phyloP scores from a whole-genome alignment of 2,329 filamentous ascomycete species.

The Cladosporium sp. region DNA sequence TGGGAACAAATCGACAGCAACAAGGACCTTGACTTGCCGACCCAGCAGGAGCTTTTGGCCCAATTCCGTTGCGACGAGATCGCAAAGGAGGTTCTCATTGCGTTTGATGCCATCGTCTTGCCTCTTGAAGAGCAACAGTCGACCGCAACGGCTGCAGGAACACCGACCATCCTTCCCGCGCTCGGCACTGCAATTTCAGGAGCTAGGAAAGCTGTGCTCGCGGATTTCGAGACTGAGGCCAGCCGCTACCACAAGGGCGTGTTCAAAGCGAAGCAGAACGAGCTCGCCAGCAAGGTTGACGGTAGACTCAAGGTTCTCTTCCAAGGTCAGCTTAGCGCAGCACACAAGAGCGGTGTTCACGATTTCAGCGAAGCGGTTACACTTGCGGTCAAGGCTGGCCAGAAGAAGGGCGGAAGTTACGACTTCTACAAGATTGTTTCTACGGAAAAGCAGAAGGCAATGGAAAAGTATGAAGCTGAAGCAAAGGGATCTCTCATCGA shows the following conservation, averaged over 20 bases:
- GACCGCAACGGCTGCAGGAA: constrained; percentile 68
- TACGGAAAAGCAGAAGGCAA: constrained; percentile 70
- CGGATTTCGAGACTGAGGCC: constrained; percentile 84
- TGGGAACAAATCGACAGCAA: constrained; percentile 99
- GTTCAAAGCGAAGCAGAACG: constrained; percentile 76
- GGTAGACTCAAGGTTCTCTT: constrained; percentile 83
- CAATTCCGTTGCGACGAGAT: constrained; percentile 99
- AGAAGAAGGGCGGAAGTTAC: constrained; percentile 85
- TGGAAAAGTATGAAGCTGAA: constrained; percentile 71
- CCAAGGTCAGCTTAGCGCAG: constrained; percentile 78
- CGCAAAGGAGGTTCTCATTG: constrained; percentile 75
- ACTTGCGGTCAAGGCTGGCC: constrained; percentile 80
- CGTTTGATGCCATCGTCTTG: constrained; percentile 74
- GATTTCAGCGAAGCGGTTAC: constrained; percentile 85
- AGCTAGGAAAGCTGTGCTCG: constrained; percentile 68
- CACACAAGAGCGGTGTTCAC: constrained; percentile 80
- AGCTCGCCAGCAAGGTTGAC: constrained; percentile 84
- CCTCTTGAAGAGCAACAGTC: constrained; percentile 85
- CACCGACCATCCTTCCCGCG: constrained; percentile 65
- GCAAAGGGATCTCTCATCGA: constrained; percentile 71
- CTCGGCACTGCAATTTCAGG: constrained; percentile 70
- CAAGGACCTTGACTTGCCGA: constrained; percentile 94
- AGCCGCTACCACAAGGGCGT: constrained; percentile 96
- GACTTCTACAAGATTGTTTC: constrained; percentile 94
- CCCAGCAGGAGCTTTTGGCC: constrained; percentile 91